Percentiles rank a stretch among this genome's conserved stretches.
phyloP scores from a whole-genome alignment of 768 basidiomycete genomes.

The Pleurotus platypus region DNA sequence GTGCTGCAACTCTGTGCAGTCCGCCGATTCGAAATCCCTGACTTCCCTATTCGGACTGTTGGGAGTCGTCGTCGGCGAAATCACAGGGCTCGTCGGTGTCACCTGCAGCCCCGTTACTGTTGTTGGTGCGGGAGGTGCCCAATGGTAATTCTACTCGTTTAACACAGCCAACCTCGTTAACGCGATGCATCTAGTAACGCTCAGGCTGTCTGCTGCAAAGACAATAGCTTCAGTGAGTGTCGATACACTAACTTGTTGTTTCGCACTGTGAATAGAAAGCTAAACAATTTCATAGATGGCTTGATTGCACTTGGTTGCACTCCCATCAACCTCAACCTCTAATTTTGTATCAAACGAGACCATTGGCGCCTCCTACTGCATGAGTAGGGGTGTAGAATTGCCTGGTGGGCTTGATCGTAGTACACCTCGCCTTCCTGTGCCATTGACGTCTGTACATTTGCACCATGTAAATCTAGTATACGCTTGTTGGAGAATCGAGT shows the following conservation, averaged over 20 bases:
- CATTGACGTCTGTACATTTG: too few relatives aligned
- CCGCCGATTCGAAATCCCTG: neutral
- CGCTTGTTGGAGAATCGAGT: too few relatives aligned
- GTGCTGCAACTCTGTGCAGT: constrained; percentile 15
- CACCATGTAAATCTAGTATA: too few relatives aligned
- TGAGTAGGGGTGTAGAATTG: neutral
- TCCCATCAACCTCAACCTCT: constrained; percentile 18
- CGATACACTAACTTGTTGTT: neutral
- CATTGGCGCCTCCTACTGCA: neutral
- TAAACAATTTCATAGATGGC: constrained; percentile 5
- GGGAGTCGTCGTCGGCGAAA: constrained; percentile 17
- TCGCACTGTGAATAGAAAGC: neutral
- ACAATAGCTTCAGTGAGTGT: constrained; percentile 23
- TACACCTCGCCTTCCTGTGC: neutral
- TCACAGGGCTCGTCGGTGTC: constrained; percentile 21
- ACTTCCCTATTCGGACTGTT: constrained; percentile 17
- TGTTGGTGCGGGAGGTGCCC: constrained; percentile 15
- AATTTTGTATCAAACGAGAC: neutral
- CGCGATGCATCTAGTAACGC: constrained; percentile 13
- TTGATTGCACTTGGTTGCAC: constrained; percentile 11
- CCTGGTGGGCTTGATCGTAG: neutral
- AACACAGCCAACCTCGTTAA: neutral
- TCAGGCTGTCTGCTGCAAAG: constrained; percentile 27
- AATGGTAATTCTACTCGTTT: constrained; percentile 17
- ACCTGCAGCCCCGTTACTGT: constrained; percentile 25